Conservation (phyloP, 2,329 filamentous ascomycete species). For the Juglanconis juglandina region DNA sequence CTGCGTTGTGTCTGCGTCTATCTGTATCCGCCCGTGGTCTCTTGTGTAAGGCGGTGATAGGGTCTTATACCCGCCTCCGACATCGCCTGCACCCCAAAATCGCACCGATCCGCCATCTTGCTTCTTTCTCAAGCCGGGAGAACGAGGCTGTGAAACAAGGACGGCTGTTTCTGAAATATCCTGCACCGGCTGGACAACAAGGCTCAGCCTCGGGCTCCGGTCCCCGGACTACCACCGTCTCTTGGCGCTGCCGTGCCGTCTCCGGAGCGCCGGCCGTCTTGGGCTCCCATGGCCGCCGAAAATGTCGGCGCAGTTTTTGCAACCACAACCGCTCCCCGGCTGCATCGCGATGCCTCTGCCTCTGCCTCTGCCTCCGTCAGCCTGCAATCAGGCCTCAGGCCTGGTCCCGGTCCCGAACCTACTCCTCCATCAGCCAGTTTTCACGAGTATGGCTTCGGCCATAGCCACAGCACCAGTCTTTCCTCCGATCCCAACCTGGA, state of each 20-base stretch:
- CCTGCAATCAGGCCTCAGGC: not conserved
- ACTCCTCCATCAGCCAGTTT: constrained; percentile 9
- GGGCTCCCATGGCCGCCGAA: constrained; percentile 16
- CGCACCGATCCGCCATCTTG: not conserved
- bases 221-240: not conserved
- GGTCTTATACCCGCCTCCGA: not conserved
- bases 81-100: not conserved
- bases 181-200: not conserved
- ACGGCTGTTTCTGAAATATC: not conserved
- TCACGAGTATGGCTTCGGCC: constrained; percentile 3
- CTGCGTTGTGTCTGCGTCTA: not conserved
- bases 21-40: not conserved
- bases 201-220: not conserved
- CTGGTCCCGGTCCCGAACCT: constrained; percentile 12
- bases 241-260: constrained; percentile 15
- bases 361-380: constrained; percentile 11
- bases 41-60: not conserved
- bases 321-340: constrained; percentile 4
- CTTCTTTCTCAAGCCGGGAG: not conserved
- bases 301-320: constrained; percentile 9
- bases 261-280: constrained; percentile 8
- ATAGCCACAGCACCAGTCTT: constrained; percentile 22
- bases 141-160: not conserved
- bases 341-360: constrained; percentile 12
- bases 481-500: constrained; percentile 39